Percentiles rank a stretch among this genome's conserved stretches.
phyloP scores from a whole-genome alignment of 148 eudicot genomes.

The Fagopyrum esculentum region DNA sequence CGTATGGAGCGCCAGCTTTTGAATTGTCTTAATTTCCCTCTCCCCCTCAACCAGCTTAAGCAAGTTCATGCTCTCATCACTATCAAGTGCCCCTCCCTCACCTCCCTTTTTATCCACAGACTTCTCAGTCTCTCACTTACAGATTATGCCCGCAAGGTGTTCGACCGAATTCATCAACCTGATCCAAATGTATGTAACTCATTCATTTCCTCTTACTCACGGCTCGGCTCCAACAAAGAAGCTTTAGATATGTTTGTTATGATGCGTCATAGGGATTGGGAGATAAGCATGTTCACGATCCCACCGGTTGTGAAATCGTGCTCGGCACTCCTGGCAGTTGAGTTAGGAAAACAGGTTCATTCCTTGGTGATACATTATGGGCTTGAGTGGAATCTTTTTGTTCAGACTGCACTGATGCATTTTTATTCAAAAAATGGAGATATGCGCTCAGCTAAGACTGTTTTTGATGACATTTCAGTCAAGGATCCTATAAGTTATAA shows the following conservation, averaged over 20 bases:
- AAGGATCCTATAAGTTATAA: constrained; percentile 43
- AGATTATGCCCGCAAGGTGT: constrained; percentile 36
- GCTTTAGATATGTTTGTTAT: constrained; percentile 30
- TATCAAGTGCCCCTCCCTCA: constrained; percentile 21
- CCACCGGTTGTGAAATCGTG: constrained; percentile 62
- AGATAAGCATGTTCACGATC: constrained; percentile 43
- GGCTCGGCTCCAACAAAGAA: constrained; percentile 36
- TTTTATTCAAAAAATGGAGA: constrained; percentile 47
- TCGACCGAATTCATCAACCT: constrained; percentile 28
- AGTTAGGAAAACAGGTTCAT: constrained; percentile 50
- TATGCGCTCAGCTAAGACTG: constrained; percentile 31
- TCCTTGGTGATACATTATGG: constrained; percentile 35
- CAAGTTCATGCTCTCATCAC: constrained; percentile 76
- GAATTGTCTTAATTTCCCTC: constrained; percentile 12
- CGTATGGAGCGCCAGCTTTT: constrained; percentile 22
- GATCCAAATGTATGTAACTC: constrained; percentile 25
- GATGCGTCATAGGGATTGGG: constrained; percentile 32
- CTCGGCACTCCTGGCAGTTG: constrained; percentile 31
- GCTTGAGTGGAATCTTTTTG: constrained; percentile 37
- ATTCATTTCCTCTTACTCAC: constrained; percentile 32
- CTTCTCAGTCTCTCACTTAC: constrained; percentile 40
- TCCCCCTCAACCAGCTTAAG: constrained; percentile 30
- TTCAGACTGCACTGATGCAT: constrained; percentile 44
- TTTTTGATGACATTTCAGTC: constrained; percentile 39
- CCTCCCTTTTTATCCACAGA: constrained; percentile 27